phyloP scores from a whole-genome alignment of 345 rosid species.

The Geranium brycei region DNA sequence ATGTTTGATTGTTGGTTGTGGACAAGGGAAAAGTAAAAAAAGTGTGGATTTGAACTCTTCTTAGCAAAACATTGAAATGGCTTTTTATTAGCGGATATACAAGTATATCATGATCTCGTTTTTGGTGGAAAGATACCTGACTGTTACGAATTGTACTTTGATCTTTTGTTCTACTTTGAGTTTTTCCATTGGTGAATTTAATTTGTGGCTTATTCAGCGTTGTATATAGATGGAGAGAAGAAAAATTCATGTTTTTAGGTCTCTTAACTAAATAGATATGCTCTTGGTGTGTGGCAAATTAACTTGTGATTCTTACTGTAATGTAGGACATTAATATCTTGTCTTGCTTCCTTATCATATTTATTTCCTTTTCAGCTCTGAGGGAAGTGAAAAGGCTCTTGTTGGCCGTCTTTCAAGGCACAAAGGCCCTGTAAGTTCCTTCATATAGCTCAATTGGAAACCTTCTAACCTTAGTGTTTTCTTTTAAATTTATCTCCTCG shows the following conservation, averaged over 20 bases:
- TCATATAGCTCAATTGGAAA: constrained; percentile 6
- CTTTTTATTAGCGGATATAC: too few species aligned
- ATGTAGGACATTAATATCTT: neutral
- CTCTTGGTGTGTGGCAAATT: neutral
- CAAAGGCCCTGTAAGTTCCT: constrained; percentile 81
- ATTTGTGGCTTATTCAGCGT: neutral
- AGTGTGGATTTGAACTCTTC: too few species aligned
- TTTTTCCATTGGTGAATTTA: too few species aligned
- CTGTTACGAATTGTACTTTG: neutral
- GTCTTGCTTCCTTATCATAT: neutral
- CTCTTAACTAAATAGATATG: neutral
- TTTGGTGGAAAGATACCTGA: too few species aligned
- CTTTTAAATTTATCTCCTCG: neutral
- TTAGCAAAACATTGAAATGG: too few species aligned
- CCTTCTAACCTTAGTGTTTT: neutral
- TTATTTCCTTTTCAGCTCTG: constrained; percentile 34
- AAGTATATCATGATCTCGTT: too few species aligned
- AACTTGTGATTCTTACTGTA: neutral
- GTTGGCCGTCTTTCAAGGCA: constrained; percentile 74
- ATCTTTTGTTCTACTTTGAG: too few species aligned
- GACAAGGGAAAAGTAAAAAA: too few species aligned
- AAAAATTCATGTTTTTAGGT: too few species aligned
- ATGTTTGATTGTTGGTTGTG: too few species aligned
- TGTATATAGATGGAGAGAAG: neutral
- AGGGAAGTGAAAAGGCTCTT: constrained; percentile 41